Base-by-base conservation (phyloP, 768 basidiomycete species). In the Tulasnella sp. region DNA sequence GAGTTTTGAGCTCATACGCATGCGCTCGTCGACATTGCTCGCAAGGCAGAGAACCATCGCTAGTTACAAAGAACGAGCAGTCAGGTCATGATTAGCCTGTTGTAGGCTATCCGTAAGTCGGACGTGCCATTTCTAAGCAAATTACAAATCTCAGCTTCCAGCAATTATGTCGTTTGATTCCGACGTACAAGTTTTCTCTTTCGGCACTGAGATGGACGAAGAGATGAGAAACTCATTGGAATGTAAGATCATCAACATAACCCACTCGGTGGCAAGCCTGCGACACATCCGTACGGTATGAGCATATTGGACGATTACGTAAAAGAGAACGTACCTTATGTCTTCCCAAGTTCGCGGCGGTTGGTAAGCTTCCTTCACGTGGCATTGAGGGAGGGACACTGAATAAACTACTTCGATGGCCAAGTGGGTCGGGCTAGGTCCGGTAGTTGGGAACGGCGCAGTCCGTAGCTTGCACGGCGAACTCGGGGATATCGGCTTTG, bases 351-450 rank as follows among this genome's bases (percentile, higher is more conserved):
- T 46, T 46, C 20, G 22, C 48, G 20, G 41, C 9, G 9, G 28
- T 14, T 3, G 44, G 41, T 40, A 37, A 44, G 40, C 41, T 40
- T 12, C 76, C 64, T 37, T 69, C 64, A 18, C 64, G 64, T 18
- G 64, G 64, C 64, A 69, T 69, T 69, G 64, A n/a, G 3, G 18
- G 28, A 0, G 77, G 48, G 28, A 81, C 8, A 48, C 18, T 46
- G 3, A 12, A 14, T 54, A 81, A 64, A 81, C 73, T 7, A 64
- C 22, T n/a, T 81, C 81, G 48, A 81, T 72, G 74, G 41, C 50
- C 9, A 40, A 72, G 75, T 31, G 46, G 74, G 82, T 16, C 74
- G 74, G 8, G 72, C 82, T 11, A 76, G 72, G 46, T 42, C 50
- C n/a, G 42, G 11, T 3, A 69, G 82, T 28, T 46, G 77, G 28